A percentile compares a stretch with the other conserved stretches of the same genome.
Conservation (phyloP, 164 flowering plant genomes). For the Nymphaea colorata region DNA sequence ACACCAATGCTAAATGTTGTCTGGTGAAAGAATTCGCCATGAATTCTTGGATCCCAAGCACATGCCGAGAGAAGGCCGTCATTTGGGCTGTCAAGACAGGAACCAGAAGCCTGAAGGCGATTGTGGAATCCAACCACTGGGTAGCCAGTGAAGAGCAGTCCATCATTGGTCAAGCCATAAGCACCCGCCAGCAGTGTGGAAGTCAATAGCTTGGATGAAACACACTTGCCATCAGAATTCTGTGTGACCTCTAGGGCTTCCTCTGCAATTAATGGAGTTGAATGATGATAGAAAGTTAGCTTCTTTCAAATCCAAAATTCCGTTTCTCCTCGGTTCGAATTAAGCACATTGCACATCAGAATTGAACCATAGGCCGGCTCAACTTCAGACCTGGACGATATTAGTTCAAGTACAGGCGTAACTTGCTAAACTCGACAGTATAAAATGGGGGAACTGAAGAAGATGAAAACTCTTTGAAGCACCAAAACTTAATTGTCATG, state of each 20-base stretch:
- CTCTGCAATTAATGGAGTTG: slow-evolving; percentile 19
- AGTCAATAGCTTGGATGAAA: slow-evolving; percentile 10
- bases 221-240: slow-evolving; percentile 41
- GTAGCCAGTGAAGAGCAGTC: slow-evolving; percentile 40
- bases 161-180: slow-evolving; percentile 34
- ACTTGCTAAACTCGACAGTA: too few species aligned
- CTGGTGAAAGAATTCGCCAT: slow-evolving; percentile 53
- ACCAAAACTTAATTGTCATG: too few species aligned
- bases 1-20: slow-evolving; percentile 42
- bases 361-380: too few species aligned
- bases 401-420: too few species aligned
- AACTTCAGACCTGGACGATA: too few species aligned
- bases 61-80: slow-evolving; percentile 29
- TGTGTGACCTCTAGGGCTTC: slow-evolving; percentile 30
- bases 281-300: background rate
- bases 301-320: too few species aligned
- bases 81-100: slow-evolving; percentile 38
- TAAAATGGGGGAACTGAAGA: too few species aligned
- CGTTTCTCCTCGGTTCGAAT: too few species aligned
- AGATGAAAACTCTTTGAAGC: too few species aligned
- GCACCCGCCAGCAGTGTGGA: slow-evolving; percentile 7
- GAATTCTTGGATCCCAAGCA: slow-evolving; percentile 56
- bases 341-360: too few species aligned
- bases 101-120: slow-evolving; percentile 56
- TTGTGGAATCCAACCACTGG: slow-evolving; percentile 56